These are phyloP conservation scores for Myochromella boudieri DNA, from an alignment of 768 basidiomycete species.

Conservation along the genomic window DNA sequence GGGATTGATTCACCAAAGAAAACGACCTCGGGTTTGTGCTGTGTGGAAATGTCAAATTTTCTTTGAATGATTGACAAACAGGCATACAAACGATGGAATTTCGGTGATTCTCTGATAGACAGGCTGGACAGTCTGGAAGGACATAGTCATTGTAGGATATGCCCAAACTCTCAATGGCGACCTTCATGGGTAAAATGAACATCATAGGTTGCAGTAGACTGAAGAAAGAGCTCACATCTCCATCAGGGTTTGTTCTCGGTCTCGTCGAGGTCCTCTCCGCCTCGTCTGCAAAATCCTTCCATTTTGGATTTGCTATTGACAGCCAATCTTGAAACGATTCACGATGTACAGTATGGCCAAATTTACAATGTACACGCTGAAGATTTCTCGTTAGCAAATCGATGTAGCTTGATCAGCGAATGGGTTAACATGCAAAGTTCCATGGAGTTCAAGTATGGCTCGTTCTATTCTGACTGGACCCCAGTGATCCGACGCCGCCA, in stretches of 20 bases:
- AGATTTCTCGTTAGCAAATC: neutral
- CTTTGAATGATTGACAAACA: neutral
- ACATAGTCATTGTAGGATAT: conserved; percentile 75
- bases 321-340: conserved; percentile 74
- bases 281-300: conserved; percentile 70
- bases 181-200: conserved; percentile 40
- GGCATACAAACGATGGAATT: conserved; percentile 57
- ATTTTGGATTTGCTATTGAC: conserved; percentile 71
- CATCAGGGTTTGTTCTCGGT: conserved; percentile 88
- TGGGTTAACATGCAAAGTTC: conserved; percentile 68
- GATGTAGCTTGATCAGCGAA: neutral
- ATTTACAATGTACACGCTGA: conserved; percentile 77
- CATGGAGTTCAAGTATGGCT: conserved; percentile 82
- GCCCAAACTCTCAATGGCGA: conserved; percentile 70
- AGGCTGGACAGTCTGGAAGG: conserved; percentile 76
- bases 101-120: conserved; percentile 52
- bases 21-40: conserved; percentile 81
- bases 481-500: conserved; percentile 28
- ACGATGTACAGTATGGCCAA: conserved; percentile 68
- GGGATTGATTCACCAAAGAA: conserved; percentile 93
- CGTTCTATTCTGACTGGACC: conserved; percentile 34
- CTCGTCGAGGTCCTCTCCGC: conserved; percentile 55
- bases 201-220: conserved; percentile 1
- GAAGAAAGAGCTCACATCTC: conserved; percentile 59
- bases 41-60: conserved; percentile 4